Conservation (phyloP, 257 asterid species). For the Ilex aquifolium region DNA sequence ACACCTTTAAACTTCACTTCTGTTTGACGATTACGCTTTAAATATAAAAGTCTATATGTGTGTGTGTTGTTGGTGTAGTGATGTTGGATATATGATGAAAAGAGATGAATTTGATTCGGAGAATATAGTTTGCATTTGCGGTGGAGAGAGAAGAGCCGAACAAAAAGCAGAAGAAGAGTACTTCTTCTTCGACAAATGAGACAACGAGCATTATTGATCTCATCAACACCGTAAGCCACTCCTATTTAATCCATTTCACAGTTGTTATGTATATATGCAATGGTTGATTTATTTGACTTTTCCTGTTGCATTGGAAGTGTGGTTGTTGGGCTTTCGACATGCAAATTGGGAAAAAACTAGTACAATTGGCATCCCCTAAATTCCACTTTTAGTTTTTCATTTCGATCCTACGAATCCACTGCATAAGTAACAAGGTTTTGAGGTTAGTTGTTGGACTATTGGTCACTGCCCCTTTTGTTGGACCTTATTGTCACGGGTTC, state of each 20-base stretch:
- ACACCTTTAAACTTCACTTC: not conserved
- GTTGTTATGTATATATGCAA: too few species aligned
- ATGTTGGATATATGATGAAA: not conserved
- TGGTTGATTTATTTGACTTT: too few species aligned
- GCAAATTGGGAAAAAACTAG: too few species aligned
- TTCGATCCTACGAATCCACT: too few species aligned
- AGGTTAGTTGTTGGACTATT: too few species aligned
- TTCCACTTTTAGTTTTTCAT: too few species aligned
- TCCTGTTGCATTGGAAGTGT: too few species aligned
- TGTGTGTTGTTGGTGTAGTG: not conserved
- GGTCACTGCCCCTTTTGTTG: too few species aligned
- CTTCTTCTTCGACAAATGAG: constrained; percentile 38
- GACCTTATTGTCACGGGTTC: too few species aligned
- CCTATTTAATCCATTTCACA: not conserved
- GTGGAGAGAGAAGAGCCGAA: not conserved
- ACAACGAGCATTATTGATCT: constrained; percentile 67
- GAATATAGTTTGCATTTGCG: not conserved
- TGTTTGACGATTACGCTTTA: not conserved
- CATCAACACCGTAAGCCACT: constrained; percentile 61
- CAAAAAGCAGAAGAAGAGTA: constrained; percentile 49
- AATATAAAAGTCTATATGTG: not conserved
- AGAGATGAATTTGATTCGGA: constrained; percentile 1
- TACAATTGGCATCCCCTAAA: too few species aligned
- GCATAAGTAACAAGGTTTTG: too few species aligned
- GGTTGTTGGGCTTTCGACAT: too few species aligned